Percentiles rank a stretch among this genome's conserved stretches.
These are phyloP conservation scores for Hibiscus tridactylites DNA, from an alignment of 345 rosid genomes.

Conservation along the genomic window DNA sequence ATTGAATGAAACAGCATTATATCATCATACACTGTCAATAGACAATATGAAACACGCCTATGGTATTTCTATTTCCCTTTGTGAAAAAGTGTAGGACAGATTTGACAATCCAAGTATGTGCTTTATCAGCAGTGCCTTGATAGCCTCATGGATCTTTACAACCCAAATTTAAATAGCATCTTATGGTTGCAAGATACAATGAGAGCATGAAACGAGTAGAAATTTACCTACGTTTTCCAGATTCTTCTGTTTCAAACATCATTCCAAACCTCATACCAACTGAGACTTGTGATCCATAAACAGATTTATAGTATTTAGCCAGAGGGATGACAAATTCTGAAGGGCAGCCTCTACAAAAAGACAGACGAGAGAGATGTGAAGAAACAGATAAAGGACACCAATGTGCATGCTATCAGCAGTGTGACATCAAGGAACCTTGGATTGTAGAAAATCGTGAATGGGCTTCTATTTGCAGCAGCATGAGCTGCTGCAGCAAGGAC, in stretches of 20 bases:
- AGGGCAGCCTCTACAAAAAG: constrained; percentile 74
- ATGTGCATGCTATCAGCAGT: not conserved
- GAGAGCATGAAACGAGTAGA: not conserved
- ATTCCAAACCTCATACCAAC: constrained; percentile 98
- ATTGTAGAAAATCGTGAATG: constrained; percentile 89
- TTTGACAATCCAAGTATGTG: not conserved
- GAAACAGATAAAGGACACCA: not conserved
- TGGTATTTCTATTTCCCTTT: not conserved
- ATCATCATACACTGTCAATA: not conserved
- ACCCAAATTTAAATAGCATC: not conserved
- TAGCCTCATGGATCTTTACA: not conserved
- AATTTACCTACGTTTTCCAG: constrained; percentile 76
- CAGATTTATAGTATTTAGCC: constrained; percentile 69
- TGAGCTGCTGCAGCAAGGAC: constrained; percentile 99
- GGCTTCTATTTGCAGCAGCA: constrained; percentile 75
- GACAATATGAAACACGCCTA: not conserved
- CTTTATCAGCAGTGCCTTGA: not conserved
- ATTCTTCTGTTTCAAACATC: constrained; percentile 99
- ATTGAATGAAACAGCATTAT: not conserved
- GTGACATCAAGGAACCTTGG: constrained; percentile 53
- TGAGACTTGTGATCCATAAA: constrained; percentile 78
- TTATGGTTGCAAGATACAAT: not conserved
- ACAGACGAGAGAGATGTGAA: not conserved
- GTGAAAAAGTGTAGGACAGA: not conserved
- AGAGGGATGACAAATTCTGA: constrained; percentile 89